phyloP scores from a whole-genome alignment of 140 eudicot species.

The Flaveria floridana region DNA sequence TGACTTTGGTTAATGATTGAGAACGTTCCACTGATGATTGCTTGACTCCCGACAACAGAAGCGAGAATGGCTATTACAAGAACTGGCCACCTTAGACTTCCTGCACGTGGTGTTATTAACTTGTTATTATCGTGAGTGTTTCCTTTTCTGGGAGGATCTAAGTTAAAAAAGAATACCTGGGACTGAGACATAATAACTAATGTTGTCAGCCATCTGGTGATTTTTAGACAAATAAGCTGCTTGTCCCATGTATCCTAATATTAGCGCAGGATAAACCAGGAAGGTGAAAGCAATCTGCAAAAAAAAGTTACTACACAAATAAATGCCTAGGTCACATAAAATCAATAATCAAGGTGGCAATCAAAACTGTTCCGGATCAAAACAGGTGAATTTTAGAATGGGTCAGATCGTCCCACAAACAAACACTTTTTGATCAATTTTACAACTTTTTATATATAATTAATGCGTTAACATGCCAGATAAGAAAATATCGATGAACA shows the following conservation, averaged over 20 bases:
- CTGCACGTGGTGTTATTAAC: constrained; percentile 35
- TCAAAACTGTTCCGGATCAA: neutral
- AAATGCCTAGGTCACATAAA: neutral
- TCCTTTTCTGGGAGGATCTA: neutral
- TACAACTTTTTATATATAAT: neutral
- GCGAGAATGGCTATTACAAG: constrained; percentile 58
- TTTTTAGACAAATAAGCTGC: constrained; percentile 82
- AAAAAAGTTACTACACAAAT: neutral
- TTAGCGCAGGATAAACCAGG: constrained; percentile 78
- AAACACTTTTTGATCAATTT: constrained; percentile 6
- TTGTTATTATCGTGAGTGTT: neutral
- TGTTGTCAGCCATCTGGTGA: constrained; percentile 50
- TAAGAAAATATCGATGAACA: neutral
- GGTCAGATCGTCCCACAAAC: neutral
- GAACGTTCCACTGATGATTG: constrained; percentile 71
- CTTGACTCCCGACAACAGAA: constrained; percentile 82
- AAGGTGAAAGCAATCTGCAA: constrained; percentile 82
- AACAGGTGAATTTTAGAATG: neutral
- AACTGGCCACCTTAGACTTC: constrained; percentile 71
- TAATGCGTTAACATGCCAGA: neutral
- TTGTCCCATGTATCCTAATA: constrained; percentile 88
- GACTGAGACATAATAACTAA: constrained; percentile 77
- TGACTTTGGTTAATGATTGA: constrained; percentile 82
- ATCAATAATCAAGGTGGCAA: neutral
- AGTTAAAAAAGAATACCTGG: constrained; percentile 54